phyloP scores from a whole-genome alignment of 2,329 filamentous ascomycete genomes.

The Ophiostoma sp. region DNA sequence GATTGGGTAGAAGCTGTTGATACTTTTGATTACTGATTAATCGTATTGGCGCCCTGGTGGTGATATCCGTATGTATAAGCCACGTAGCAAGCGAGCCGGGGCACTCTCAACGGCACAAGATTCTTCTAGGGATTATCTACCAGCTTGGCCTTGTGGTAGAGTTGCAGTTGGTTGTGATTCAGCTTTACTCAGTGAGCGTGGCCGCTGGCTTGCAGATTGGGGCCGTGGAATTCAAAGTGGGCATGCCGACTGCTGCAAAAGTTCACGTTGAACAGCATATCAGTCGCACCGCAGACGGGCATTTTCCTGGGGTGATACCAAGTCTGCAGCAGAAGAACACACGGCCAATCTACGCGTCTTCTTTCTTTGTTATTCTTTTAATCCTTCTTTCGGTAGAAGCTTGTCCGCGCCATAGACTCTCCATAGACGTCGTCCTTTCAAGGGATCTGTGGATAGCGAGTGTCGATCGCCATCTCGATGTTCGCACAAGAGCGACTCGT shows the following conservation, averaged over 20 bases:
- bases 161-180: no score
- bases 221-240: background rate
- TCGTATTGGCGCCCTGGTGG: no score
- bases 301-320: background rate
- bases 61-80: background rate
- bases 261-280: slow-evolving; percentile 1
- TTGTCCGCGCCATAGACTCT: background rate
- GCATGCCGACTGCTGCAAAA: background rate
- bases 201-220: background rate
- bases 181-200: background rate
- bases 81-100: background rate
- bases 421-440: background rate
- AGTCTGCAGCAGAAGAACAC: background rate
- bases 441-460: background rate
- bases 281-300: background rate
- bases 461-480: background rate
- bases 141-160: background rate
- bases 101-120: background rate
- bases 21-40: no score
- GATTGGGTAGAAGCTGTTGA: background rate
- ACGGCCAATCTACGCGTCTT: background rate
- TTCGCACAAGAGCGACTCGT: background rate
- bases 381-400: background rate
- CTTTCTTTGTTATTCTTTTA: background rate
- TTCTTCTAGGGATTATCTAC: background rate